Conservation (phyloP, 495 filamentous ascomycete genomes). For the Neurospora cerealis region DNA sequence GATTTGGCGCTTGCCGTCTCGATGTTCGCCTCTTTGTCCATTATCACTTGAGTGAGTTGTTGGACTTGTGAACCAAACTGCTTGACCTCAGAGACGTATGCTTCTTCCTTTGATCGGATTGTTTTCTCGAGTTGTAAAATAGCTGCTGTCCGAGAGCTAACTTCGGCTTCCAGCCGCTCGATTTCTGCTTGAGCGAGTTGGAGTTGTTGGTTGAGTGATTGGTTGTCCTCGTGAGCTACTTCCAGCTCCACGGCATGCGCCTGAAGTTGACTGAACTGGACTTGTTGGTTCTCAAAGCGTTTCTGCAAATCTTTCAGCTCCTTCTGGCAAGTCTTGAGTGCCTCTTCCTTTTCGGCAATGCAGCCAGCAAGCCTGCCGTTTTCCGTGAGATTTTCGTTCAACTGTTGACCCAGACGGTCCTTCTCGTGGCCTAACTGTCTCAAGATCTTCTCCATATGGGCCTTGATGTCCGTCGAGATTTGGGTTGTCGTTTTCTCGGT, state of each 20-base stretch:
- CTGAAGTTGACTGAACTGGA: constrained; percentile 12
- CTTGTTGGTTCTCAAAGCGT: background rate
- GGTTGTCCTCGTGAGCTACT: background rate
- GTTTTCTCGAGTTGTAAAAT: constrained; percentile 10
- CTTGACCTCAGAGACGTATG: constrained; percentile 1
- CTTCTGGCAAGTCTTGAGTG: constrained; percentile 3
- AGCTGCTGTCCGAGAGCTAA: constrained; percentile 1
- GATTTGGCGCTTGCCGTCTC: background rate
- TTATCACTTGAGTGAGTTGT: constrained; percentile 10
- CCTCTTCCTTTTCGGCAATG: constrained; percentile 9
- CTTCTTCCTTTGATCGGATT: constrained; percentile 7
- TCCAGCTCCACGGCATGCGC: constrained; percentile 6
- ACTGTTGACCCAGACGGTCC: constrained; percentile 8
- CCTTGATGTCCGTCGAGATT: constrained; percentile 7
- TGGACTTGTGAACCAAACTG: constrained; percentile 5
- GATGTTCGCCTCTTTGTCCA: constrained; percentile 7
- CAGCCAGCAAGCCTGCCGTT: constrained; percentile 11
- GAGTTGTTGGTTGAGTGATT: background rate
- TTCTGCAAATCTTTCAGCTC: constrained; percentile 5
- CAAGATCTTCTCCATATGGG: constrained; percentile 5
- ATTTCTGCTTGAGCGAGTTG: background rate
- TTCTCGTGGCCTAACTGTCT: constrained; percentile 10
- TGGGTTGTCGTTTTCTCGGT: constrained; percentile 1
- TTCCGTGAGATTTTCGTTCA: constrained; percentile 13
- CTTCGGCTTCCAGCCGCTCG: constrained; percentile 2